Conservation (phyloP, 2,329 filamentous ascomycete species). For the Myriosclerotinia scirpicola region DNA sequence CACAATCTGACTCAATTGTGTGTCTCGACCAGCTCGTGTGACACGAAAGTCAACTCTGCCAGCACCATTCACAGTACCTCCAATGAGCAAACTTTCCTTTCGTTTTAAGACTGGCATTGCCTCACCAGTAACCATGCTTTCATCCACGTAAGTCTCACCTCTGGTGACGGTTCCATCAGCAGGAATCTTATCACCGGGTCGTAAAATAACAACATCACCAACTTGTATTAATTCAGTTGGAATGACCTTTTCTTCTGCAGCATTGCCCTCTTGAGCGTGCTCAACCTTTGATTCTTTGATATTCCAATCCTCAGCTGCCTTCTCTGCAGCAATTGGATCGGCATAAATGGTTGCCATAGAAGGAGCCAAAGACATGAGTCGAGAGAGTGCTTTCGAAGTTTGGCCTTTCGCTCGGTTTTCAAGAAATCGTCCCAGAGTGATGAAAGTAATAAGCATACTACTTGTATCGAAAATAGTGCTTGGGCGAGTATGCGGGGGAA, state of each 20-base stretch:
- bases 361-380: conserved; percentile 91
- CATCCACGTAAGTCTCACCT: conserved; percentile 91
- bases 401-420: conserved; percentile 96
- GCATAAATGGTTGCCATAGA: conserved; percentile 97
- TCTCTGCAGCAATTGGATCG: conserved; percentile 90
- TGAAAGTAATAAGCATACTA: conserved; percentile 97
- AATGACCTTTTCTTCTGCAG: conserved; percentile 80
- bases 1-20: conserved; percentile 96
- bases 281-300: conserved; percentile 49
- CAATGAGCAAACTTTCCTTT: conserved; percentile 77
- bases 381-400: conserved; percentile 89
- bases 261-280: conserved; percentile 51
- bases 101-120: conserved; percentile 92
- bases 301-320: conserved; percentile 79
- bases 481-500: conserved; percentile 75
- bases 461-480: conserved; percentile 95
- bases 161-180: conserved; percentile 85
- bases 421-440: conserved; percentile 84
- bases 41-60: conserved; percentile 91
- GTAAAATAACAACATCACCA: conserved; percentile 87
- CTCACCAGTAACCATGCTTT: conserved; percentile 98
- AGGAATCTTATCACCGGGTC: conserved; percentile 94
- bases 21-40: conserved; percentile 88
- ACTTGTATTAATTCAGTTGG: conserved; percentile 93
- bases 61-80: conserved; percentile 92